These are phyloP conservation scores for Adansonia gregorii DNA, from an alignment of 441 rosid species.

Conservation along the genomic window DNA sequence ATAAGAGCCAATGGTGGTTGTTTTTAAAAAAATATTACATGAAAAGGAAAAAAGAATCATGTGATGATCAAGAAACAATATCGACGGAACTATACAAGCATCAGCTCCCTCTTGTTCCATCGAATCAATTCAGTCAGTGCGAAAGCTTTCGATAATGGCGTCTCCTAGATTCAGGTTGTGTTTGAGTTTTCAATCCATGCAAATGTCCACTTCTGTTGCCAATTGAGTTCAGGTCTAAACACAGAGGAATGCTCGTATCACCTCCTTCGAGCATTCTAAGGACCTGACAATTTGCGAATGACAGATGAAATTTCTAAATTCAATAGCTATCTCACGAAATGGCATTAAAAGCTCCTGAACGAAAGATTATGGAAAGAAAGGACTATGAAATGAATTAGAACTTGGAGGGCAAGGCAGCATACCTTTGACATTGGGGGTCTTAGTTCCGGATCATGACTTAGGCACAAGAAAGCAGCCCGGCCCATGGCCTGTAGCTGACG, in stretches of 20 bases:
- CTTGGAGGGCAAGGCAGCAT: slow-evolving; percentile 13
- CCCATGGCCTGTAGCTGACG: slow-evolving; percentile 59
- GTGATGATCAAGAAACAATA: background rate
- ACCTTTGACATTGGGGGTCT: slow-evolving; percentile 83
- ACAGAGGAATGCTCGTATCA: slow-evolving; percentile 43
- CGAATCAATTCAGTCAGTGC: slow-evolving; percentile 45
- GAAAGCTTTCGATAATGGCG: slow-evolving; percentile 63
- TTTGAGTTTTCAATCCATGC: slow-evolving; percentile 43
- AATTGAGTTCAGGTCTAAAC: slow-evolving; percentile 51
- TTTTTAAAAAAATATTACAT: background rate
- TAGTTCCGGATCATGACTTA: slow-evolving; percentile 57
- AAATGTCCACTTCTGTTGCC: slow-evolving; percentile 74
- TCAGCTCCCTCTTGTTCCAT: background rate
- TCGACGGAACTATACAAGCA: slow-evolving; percentile 8
- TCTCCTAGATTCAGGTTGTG: slow-evolving; percentile 37
- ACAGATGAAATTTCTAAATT: background rate
- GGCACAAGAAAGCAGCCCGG: slow-evolving; percentile 56
- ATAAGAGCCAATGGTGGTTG: background rate
- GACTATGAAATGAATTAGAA: background rate
- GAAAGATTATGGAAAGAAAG: slow-evolving; percentile 7
- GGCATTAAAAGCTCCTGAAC: background rate
- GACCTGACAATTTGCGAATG: slow-evolving; percentile 44
- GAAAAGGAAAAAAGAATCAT: background rate
- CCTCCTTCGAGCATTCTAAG: slow-evolving; percentile 71
- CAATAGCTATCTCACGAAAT: background rate